Evolutionary conservation across 2,329 filamentous ascomycete species (phyloP), one percentile per base, ranked within the genome.

Genomic region (Fusarium sp.): DNA sequence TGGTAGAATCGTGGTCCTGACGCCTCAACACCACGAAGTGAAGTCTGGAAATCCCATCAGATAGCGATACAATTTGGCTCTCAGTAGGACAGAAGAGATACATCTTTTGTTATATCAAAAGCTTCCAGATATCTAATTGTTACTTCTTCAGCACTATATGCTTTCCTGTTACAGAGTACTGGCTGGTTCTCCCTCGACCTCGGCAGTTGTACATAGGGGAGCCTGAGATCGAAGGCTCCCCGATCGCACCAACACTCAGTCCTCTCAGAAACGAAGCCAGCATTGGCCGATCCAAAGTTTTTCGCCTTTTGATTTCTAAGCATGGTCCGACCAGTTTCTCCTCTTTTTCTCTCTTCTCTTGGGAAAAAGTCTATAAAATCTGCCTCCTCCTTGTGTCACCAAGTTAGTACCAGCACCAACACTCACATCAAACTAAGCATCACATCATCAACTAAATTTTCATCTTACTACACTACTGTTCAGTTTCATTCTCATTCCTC

Each of bases 161-260:
- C n/a, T n/a, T n/a, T n/a, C n/a, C n/a, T n/a, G n/a, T n/a, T n/a
- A n/a, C n/a, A n/a, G n/a, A n/a, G n/a, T n/a, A n/a, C n/a, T n/a
- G n/a, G n/a, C n/a, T n/a, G n/a, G n/a, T n/a, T n/a, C n/a, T n/a
- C n/a, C n/a, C n/a, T n/a, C n/a, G n/a, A n/a, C n/a, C n/a, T n/a
- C n/a, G n/a, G n/a, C n/a, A n/a, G n/a, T n/a, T n/a, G n/a, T n/a
- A n/a, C n/a, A n/a, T n/a, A n/a, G n/a, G n/a, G n/a, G n/a, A 34
- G 50, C 50, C 50, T 53, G 18, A 53, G 50, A 53, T 53, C 50
- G 50, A 36, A 53, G 50, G 50, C 50, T 31, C 50, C 49, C 50
- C 29, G 50, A 53, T 53, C 50, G 10, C 50, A 2, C 11, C 29
- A 53, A 53, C 50, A 42, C 20, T 20, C 3, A 33, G 16, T 33